phyloP scores from a whole-genome alignment of 2,329 filamentous ascomycete species.

The Fusarium chlamydosporum region DNA sequence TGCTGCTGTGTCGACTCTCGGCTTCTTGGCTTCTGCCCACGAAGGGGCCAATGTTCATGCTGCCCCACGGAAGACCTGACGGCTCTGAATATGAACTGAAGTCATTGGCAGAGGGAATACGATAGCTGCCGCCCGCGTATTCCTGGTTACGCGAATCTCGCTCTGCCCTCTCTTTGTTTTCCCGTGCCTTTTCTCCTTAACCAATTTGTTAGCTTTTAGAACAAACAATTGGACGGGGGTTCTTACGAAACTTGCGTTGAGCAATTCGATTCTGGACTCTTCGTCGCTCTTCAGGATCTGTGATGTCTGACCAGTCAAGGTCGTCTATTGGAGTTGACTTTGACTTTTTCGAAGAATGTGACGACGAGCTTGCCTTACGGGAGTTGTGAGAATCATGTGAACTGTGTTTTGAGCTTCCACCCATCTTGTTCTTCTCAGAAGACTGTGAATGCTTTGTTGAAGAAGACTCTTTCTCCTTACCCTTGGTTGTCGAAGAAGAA shows the following conservation, averaged over 20 bases:
- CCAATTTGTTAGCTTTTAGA: background rate
- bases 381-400: constrained; percentile 44
- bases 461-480: constrained; percentile 39
- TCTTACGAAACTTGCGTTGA: constrained; percentile 81
- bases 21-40: constrained; percentile 66
- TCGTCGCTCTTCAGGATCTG: constrained; percentile 78
- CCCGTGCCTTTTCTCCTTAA: constrained; percentile 77
- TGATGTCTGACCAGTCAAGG: constrained; percentile 78
- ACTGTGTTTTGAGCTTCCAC: constrained; percentile 44
- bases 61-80: constrained; percentile 80
- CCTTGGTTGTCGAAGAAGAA: constrained; percentile 26
- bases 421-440: constrained; percentile 41
- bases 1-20: constrained; percentile 61
- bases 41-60: constrained; percentile 72
- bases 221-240: background rate
- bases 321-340: constrained; percentile 60
- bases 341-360: constrained; percentile 55
- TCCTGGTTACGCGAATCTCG: constrained; percentile 74
- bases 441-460: constrained; percentile 18
- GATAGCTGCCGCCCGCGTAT: constrained; percentile 75
- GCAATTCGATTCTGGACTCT: constrained; percentile 83
- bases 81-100: constrained; percentile 65
- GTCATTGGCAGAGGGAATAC: constrained; percentile 70
- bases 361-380: constrained; percentile 50
- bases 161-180: constrained; percentile 75